Conservation (phyloP, 1,284 basidiomycete species). For the Austropuccinia psidii region DNA sequence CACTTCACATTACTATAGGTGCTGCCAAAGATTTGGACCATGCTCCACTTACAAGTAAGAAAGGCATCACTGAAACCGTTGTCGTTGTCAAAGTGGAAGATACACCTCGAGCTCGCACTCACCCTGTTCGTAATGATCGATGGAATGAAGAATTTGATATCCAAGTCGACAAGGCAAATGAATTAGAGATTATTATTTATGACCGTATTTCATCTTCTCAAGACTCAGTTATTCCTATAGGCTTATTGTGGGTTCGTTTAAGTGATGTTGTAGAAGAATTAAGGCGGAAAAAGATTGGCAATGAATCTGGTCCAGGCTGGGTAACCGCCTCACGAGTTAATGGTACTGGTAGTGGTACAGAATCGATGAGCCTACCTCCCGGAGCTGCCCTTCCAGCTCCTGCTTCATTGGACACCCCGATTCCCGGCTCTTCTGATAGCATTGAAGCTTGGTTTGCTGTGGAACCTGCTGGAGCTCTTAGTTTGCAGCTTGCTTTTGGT, state of each 20-base stretch:
- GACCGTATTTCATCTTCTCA: slow-evolving; percentile 76
- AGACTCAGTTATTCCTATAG: slow-evolving; percentile 74
- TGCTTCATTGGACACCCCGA: slow-evolving; percentile 19
- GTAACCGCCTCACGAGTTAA: slow-evolving; percentile 76
- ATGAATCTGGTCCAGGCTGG: slow-evolving; percentile 71
- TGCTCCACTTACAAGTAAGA: slow-evolving; percentile 59
- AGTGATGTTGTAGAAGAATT: slow-evolving; percentile 92
- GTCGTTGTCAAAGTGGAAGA: slow-evolving; percentile 96
- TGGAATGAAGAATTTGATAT: slow-evolving; percentile 99
- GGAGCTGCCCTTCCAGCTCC: slow-evolving; percentile 33
- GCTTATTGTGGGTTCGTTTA: slow-evolving; percentile 90
- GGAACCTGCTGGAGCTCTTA: slow-evolving; percentile 91
- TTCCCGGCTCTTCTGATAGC: slow-evolving; percentile 56
- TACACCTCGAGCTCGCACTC: slow-evolving; percentile 81
- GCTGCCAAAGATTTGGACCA: slow-evolving; percentile 92
- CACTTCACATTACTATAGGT: slow-evolving; percentile 78
- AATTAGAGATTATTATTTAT: slow-evolving; percentile 93
- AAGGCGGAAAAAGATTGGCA: slow-evolving; percentile 79
- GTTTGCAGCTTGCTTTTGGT: slow-evolving; percentile 81
- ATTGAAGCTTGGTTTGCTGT: slow-evolving; percentile 97
- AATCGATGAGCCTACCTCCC: slow-evolving; percentile 20
- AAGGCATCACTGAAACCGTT: slow-evolving; percentile 70
- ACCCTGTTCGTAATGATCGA: slow-evolving; percentile 83
- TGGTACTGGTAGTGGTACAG: slow-evolving; percentile 43
- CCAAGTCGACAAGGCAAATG: slow-evolving; percentile 92